Base-by-base conservation (phyloP, 768 basidiomycete species). In the Lentinula sp. region DNA sequence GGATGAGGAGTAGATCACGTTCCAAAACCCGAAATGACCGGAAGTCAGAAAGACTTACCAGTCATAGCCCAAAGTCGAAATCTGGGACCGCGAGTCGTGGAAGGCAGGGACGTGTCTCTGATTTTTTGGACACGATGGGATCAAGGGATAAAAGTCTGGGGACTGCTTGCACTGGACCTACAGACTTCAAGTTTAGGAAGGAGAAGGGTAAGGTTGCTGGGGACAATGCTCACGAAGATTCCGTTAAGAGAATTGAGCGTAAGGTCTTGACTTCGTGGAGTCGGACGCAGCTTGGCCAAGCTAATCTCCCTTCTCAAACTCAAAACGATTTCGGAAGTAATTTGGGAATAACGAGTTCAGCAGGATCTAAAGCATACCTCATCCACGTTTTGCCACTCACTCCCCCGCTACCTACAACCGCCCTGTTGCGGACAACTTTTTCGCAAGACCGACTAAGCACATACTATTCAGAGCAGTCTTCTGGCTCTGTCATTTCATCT, bases 1-100 rank as follows among this genome's bases (percentile, higher is more conserved):
- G 55, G 55, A 23, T 56, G 23, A 56, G 41, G 20, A 56, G 55
- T 28, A 56, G 55, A 41, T 56, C 55, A n/a, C 55, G 55, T 28
- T 56, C 55, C 6, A 56, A 33, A 23, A 55, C 36, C 15, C 13
- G 35, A 41, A 23, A 37, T 9, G 36, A 55, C n/a, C 2, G 5
- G 28, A 39, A 20, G 20, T 55, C 36, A 2, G 36, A 41, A 37
- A 32, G 3, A 28, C 28, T 28, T 28, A 28, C 3, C 28, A 28
- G 28, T 28, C 28, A 28, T 3, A 28, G 3, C 3, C 28, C 28
- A 2, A 3, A 28, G 3, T 39, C 37, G 7, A 13, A 8, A 39
- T 39, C 37, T 9, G 37, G 13, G 7, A 8, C 35, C 35, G 33
- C n/a, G n/a, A 32, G 50, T 39, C 15, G n/a, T 35, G 36, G 37